Evolutionary conservation across 164 flowering plant species (phyloP).

Genomic region (Saururus chinensis): DNA sequence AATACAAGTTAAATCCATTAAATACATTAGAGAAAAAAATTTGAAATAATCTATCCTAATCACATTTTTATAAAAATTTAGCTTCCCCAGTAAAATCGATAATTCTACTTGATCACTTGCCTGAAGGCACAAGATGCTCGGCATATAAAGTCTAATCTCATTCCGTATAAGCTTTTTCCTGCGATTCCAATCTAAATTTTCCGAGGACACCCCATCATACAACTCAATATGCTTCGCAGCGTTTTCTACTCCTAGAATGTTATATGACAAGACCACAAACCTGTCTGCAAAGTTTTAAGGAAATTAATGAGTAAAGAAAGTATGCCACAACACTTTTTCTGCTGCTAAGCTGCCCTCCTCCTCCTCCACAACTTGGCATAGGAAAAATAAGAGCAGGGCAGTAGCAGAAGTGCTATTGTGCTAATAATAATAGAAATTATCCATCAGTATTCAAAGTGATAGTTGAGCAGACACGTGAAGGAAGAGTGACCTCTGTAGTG

Average conservation of each 20-base stretch:
- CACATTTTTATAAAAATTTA: background rate
- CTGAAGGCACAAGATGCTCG: slow-evolving; percentile 79
- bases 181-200: slow-evolving; percentile 50
- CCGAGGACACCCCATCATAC: slow-evolving; percentile 32
- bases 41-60: background rate
- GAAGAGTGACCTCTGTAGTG: slow-evolving; percentile 15
- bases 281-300: slow-evolving; percentile 35
- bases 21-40: too few species aligned
- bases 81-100: background rate
- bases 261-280: slow-evolving; percentile 69
- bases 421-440: too few species aligned
- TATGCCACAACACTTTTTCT: background rate
- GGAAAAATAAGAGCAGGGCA: too few species aligned
- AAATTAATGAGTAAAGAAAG: background rate
- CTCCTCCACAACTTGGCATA: too few species aligned
- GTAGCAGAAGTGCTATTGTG: too few species aligned
- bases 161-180: slow-evolving; percentile 45
- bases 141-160: slow-evolving; percentile 49
- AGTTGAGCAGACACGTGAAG: background rate
- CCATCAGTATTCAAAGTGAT: too few species aligned
- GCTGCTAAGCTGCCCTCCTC: too few species aligned
- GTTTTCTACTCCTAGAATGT: slow-evolving; percentile 78
- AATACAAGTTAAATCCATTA: too few species aligned
- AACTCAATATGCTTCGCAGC: slow-evolving; percentile 60
- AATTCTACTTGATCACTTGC: slow-evolving; percentile 20